Evolutionary conservation across 176 grass and related monocot species (phyloP).

Genomic region (Carex myosuroides): DNA sequence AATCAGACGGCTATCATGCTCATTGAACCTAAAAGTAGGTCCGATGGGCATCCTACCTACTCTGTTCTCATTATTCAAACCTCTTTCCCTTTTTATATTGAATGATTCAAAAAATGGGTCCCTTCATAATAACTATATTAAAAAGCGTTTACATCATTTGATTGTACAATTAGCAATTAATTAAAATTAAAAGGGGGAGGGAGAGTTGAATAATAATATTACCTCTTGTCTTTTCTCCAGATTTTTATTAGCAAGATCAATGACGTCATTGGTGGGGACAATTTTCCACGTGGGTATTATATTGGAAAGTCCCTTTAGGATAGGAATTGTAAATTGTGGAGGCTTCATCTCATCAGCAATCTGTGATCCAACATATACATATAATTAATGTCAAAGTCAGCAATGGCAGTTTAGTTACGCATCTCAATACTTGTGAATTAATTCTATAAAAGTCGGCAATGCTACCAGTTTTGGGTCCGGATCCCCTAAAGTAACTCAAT

Average conservation of each 20-base stretch:
- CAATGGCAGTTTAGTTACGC: background rate
- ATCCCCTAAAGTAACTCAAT: too few relatives aligned
- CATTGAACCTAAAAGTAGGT: too few relatives aligned
- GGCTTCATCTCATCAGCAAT: constrained; percentile 70
- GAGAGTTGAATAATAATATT: background rate
- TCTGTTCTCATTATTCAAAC: too few relatives aligned
- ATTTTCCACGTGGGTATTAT: constrained; percentile 69
- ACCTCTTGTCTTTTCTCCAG: constrained; percentile 54
- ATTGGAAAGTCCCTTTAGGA: constrained; percentile 30
- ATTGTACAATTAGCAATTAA: too few relatives aligned
- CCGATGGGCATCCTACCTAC: too few relatives aligned
- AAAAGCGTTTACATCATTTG: too few relatives aligned
- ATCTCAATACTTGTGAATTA: background rate
- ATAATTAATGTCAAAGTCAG: background rate
- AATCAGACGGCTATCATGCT: too few relatives aligned
- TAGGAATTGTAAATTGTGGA: constrained; percentile 30
- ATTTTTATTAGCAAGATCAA: constrained; percentile 33
- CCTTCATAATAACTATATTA: too few relatives aligned
- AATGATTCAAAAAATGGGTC: too few relatives aligned
- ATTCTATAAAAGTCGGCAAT: background rate
- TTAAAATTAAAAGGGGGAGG: too few relatives aligned
- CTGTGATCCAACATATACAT: background rate
- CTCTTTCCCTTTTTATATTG: too few relatives aligned
- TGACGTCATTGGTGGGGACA: constrained; percentile 60
- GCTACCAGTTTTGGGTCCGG: background rate